Base-by-base conservation (phyloP, 148 eudicot genomes). In the Oxyria digyna region DNA sequence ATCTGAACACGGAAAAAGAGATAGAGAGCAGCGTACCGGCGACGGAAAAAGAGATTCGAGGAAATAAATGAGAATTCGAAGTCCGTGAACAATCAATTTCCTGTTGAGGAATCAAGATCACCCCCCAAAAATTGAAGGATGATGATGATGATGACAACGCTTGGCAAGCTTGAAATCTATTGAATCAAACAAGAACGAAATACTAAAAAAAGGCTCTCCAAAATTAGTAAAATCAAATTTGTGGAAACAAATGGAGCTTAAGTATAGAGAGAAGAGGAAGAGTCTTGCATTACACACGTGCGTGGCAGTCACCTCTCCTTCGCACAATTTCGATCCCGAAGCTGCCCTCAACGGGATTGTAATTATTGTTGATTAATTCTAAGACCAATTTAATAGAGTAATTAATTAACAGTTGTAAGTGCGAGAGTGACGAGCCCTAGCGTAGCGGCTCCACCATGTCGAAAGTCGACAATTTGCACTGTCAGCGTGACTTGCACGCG, bases 221-320 rank as follows among this genome's bases (percentile, higher is more conserved):
- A 59, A 59, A 12, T 29, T 59, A 59, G 65, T 6, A 59, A 31
- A 59, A 59, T 59, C 33, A 17, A 15, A 14, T 27, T 59, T 59
- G 65, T 59, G 65, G 65, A 59, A 38, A 27, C 65, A 59, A 59
- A 27, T 29, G 37, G 32, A 55, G 32, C 62, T 57, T 20, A 15
- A 59, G 37, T 55, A 26, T 32, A 59, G 65, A 15, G 65, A 35
- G 38, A 35, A 35, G 38, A 35, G 38, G 9, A 45, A 50, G 57
- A 5, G 41, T 38, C 41, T 38, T 18, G 6, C 27, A n/a, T n/a
- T n/a, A n/a, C 21, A 59, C 65, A 59, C 65, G 65, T 59, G 65
- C 65, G 65, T 59, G 65, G 65, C 65, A 59, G 38, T 31, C 65
- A 59, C 65, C 38, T 59, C 65, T 59, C 37, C 38, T 59, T 31